Base-by-base conservation (phyloP, 2,329 filamentous ascomycete genomes). In the Talaromyces sp. region DNA sequence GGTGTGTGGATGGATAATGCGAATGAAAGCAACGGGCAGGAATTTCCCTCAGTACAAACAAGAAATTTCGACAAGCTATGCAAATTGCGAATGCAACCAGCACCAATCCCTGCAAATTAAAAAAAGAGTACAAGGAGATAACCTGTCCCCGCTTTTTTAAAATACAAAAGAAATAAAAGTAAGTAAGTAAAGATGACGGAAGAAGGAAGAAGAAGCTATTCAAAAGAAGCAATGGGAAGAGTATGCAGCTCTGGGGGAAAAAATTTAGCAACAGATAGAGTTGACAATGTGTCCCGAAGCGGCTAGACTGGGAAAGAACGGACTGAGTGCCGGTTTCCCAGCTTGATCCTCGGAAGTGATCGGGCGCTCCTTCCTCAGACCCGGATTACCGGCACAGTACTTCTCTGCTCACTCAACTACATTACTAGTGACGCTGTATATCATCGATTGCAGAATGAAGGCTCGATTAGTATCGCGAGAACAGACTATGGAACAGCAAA, bases 261-360 rank as follows among this genome's bases (percentile, higher is more conserved):
- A 67, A 69, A 69, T 68, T 65, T 60, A 63, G 62, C 62, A 61
- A 63, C 62, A 63, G 67, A 66, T 63, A 64, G 64, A 66, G 15
- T 36, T 37, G 22, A 52, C 35, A 25, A 25, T 37, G 33, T n/a
- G 35, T 21, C 48, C 33, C 19, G 48, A 39, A 52, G 35, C 48
- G 48, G 48, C 22, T 52, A 52, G 48, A 11, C 33, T 39, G 36
- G 48, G 48, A 25, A 37, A 51, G 17, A 37, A 37, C 17, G 31
- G 15, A n/a, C 39, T 19, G 33, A 13, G 33, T 35, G 8, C 33
- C 33, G 33, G 33, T 28, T 22, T 35, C 13, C 43, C 43, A 13
- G 45, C 33, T 25, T 52, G 2, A 39, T 68, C 65, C 63, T 71
- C 73, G 72, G 72, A 70, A 70, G 66, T 64, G 67, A 67, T 73